phyloP scores from a whole-genome alignment of 108 stramenopile genomes.

The Poteriospumella lacustris region DNA sequence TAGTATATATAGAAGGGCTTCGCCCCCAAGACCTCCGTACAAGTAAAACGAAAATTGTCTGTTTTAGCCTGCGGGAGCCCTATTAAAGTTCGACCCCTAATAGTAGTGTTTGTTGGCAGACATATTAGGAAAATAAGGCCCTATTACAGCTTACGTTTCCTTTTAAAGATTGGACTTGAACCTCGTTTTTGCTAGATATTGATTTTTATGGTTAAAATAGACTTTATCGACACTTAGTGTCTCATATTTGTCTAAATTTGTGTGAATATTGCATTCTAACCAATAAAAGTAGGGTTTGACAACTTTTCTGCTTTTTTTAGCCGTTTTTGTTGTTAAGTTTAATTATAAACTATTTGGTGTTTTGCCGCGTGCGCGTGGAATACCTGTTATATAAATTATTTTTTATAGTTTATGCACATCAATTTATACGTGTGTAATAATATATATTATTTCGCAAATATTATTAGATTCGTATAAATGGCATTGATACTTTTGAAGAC shows the following conservation, averaged over 20 bases:
- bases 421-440: constrained; percentile 3
- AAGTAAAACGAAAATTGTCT: constrained; percentile 9
- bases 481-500: constrained; percentile 8
- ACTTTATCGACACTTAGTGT: constrained; percentile 8
- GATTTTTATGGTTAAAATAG: constrained; percentile 3
- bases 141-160: constrained; percentile 7
- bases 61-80: constrained; percentile 1
- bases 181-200: constrained; percentile 8
- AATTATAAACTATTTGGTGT: constrained; percentile 3
- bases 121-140: constrained; percentile 8
- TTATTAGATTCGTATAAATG: constrained; percentile 9
- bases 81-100: constrained; percentile 3
- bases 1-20: constrained; percentile 8
- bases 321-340: constrained; percentile 8
- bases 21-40: constrained; percentile 5
- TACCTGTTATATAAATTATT: constrained; percentile 9
- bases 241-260: constrained; percentile 9
- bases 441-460: constrained; percentile 9
- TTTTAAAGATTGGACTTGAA: constrained; percentile 9
- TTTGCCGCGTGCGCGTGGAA: constrained; percentile 1
- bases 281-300: background rate
- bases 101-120: constrained; percentile 7
- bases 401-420: constrained; percentile 9
- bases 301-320: constrained; percentile 9
- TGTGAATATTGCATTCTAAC: constrained; percentile 3